Base-by-base conservation (phyloP, 768 basidiomycete species). In the Amanita jacksonii region DNA sequence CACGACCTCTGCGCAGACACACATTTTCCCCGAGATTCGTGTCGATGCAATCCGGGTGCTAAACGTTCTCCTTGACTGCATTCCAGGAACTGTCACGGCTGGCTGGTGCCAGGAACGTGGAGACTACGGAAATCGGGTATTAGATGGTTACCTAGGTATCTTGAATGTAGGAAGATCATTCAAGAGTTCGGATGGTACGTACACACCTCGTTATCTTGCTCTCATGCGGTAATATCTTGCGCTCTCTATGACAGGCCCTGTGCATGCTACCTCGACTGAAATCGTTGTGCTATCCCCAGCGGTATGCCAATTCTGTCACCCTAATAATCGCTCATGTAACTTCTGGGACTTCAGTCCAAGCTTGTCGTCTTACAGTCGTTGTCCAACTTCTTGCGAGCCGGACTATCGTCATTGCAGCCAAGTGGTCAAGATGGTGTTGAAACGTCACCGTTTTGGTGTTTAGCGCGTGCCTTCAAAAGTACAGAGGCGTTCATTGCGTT, bases 21-120 rank as follows among this genome's bases (percentile, higher is more conserved):
- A 93, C 54, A 94, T 98, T 37, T 96, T 92, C 59, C 92, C 92
- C 16, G 90, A 94, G 60, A 90, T 97, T 48, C 76, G 91, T 12
- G 73, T 97, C 30, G 93, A 97, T 56, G 88, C 90, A 3, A 70
- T 94, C 43, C 79, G 81, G 9, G 77, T 90, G 51, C 62, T 97
- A 33, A 74, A 85, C 53, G 57, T 93, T 18, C 70, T 90, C 31
- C 69, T 96, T 3, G 77, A 82, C 28, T 55, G 68, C 47, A 75
- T 85, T 3, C 90, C 92, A 8, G 68, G 70, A 32, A 63, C 70
- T 6, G 77, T 91, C 3, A 73, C 81, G 3, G 65, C 66, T 41
- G 79, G 81, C 6, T 93, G 87, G 85, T 70, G 72, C 35, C 66
- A 69, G 45, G 60, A 56, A n/a, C 66, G 61, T 22, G 58, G 60